Conservation (phyloP, 495 filamentous ascomycete genomes). For the Hypomontagnella monticulosa region DNA sequence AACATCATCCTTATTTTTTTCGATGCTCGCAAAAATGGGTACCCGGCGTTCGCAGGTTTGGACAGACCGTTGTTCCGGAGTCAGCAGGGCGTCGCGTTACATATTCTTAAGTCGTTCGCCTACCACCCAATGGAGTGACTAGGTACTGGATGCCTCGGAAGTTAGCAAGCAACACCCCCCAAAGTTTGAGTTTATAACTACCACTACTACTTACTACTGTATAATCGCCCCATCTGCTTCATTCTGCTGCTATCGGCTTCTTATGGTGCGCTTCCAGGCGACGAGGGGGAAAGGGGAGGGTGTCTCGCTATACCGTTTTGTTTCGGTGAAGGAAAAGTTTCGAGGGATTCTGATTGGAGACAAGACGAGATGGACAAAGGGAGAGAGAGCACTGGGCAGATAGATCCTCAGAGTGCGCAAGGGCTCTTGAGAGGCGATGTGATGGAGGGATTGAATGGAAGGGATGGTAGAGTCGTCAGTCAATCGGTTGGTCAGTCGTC, state of each 20-base stretch:
- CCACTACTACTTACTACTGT: constrained; percentile 31
- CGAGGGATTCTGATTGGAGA: constrained; percentile 24
- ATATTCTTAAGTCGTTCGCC: constrained; percentile 22
- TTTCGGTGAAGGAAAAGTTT: constrained; percentile 21
- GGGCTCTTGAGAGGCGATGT: constrained; percentile 20
- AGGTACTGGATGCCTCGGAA: constrained; percentile 23
- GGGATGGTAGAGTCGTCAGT: constrained; percentile 15
- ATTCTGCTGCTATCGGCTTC: constrained; percentile 14
- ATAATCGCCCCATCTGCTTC: constrained; percentile 38
- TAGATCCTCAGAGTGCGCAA: constrained; percentile 24
- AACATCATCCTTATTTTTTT: constrained; percentile 17
- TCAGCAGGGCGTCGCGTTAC: not conserved
- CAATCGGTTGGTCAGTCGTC: not conserved
- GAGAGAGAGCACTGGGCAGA: not conserved
- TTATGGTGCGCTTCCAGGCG: constrained; percentile 11
- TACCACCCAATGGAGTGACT: constrained; percentile 15
- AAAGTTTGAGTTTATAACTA: constrained; percentile 4
- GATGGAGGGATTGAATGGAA: constrained; percentile 5
- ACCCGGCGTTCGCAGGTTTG: constrained; percentile 44
- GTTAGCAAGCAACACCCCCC: too few species aligned
- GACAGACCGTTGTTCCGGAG: constrained; percentile 40
- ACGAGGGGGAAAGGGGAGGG: not conserved
- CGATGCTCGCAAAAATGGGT: constrained; percentile 30
- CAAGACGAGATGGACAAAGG: constrained; percentile 3
- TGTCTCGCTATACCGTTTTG: constrained; percentile 14